Evolutionary conservation across 2,329 filamentous ascomycete genomes (phyloP).

Genomic region (Septoria linicola): DNA sequence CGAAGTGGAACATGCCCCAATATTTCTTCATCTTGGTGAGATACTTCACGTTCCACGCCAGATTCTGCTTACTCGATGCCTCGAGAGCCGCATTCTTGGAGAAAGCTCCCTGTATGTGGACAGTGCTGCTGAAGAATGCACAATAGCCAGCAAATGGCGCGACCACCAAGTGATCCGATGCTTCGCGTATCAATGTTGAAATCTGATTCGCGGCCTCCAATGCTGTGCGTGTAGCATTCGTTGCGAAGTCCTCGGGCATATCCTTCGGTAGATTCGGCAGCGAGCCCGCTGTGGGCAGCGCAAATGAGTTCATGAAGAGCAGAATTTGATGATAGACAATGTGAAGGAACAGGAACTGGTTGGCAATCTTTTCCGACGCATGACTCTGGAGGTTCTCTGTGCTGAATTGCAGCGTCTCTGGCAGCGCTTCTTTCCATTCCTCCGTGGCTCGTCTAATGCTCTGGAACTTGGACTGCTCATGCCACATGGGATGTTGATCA

Average conservation of each 20-base stretch:
- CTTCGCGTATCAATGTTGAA: slow-evolving; percentile 77
- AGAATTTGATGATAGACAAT: slow-evolving; percentile 86
- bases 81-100: slow-evolving; percentile 77
- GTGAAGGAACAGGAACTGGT: slow-evolving; percentile 91
- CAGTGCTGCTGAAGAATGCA: slow-evolving; percentile 86
- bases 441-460: slow-evolving; percentile 69
- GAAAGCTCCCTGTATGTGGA: slow-evolving; percentile 92
- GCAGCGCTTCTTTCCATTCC: slow-evolving; percentile 67
- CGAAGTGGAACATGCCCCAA: slow-evolving; percentile 98
- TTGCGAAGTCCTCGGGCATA: slow-evolving; percentile 74
- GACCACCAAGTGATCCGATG: slow-evolving; percentile 74
- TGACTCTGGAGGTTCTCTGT: slow-evolving; percentile 81
- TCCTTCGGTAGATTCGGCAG: slow-evolving; percentile 59
- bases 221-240: slow-evolving; percentile 70
- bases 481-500: slow-evolving; percentile 78
- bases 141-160: slow-evolving; percentile 95
- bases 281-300: slow-evolving; percentile 66
- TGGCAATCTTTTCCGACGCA: slow-evolving; percentile 78
- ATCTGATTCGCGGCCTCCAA: slow-evolving; percentile 84
- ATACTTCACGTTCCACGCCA: slow-evolving; percentile 85
- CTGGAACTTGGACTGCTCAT: slow-evolving; percentile 72
- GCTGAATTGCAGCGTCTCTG: slow-evolving; percentile 70
- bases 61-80: slow-evolving; percentile 74
- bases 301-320: slow-evolving; percentile 86
- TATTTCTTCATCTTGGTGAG: slow-evolving; percentile 93